Conservation (phyloP, 202 grass and related monocot species). For the Carex arenaria region DNA sequence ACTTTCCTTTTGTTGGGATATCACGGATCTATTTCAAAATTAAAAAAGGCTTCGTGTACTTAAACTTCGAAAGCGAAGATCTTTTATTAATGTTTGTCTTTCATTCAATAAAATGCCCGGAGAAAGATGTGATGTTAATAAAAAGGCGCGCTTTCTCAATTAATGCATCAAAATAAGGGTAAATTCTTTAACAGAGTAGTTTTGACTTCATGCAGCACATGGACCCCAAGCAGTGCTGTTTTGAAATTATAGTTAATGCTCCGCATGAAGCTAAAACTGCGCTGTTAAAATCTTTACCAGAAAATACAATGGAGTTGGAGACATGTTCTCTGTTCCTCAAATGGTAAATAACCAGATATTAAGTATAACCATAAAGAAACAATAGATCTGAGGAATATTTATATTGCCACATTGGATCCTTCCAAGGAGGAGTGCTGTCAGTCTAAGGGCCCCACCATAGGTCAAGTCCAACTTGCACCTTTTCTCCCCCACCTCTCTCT, state of each 20-base stretch:
- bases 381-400: not conserved
- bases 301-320: not conserved
- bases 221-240: no score
- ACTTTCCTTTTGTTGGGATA: not conserved
- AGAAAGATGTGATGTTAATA: not conserved
- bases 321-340: not conserved
- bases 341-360: not conserved
- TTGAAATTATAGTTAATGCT: no score
- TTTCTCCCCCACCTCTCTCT: not conserved
- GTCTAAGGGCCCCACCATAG: not conserved
- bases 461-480: conserved; percentile 9
- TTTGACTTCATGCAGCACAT: no score
- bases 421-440: not conserved
- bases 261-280: no score
- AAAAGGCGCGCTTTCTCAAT: not conserved
- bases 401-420: conserved; percentile 13
- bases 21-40: not conserved
- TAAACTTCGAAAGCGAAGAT: not conserved
- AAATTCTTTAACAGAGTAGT: no score
- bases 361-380: not conserved
- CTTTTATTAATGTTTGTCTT: not conserved
- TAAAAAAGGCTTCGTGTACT: not conserved
- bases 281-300: no score
- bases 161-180: not conserved
- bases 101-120: not conserved